Conservation (phyloP, 2,329 filamentous ascomycete genomes). For the Botrytis galanthina region DNA sequence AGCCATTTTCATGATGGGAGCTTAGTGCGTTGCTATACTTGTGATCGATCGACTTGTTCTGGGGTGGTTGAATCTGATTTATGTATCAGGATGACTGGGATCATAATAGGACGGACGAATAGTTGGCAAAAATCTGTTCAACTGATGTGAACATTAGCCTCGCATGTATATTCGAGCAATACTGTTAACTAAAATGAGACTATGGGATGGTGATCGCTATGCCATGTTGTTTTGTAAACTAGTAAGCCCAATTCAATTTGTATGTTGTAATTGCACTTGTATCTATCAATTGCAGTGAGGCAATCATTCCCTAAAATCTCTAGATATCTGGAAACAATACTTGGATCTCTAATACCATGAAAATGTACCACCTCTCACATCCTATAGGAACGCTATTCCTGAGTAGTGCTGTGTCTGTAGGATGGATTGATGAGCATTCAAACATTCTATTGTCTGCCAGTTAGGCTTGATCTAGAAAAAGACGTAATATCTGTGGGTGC, state of each 20-base stretch:
- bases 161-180: not conserved
- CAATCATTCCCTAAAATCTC: no score
- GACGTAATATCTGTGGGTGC: not conserved
- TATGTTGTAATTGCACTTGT: not conserved
- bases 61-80: not conserved
- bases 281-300: not conserved
- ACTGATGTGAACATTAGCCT: not conserved
- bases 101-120: not conserved
- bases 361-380: not conserved
- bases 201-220: not conserved
- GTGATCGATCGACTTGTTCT: not conserved
- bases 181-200: not conserved
- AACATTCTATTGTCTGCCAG: not conserved
- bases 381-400: not conserved
- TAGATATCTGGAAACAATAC: not conserved
- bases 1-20: slow-evolving; percentile 9
- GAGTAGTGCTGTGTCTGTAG: not conserved
- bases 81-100: not conserved
- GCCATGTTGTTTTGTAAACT: not conserved
- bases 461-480: not conserved
- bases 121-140: not conserved
- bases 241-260: not conserved
- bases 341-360: not conserved
- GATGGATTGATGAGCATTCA: not conserved
- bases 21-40: not conserved